Evolutionary conservation across 1,139 yeast species (phyloP).

Genomic region (Chernovozyma sophiae-reginae): DNA sequence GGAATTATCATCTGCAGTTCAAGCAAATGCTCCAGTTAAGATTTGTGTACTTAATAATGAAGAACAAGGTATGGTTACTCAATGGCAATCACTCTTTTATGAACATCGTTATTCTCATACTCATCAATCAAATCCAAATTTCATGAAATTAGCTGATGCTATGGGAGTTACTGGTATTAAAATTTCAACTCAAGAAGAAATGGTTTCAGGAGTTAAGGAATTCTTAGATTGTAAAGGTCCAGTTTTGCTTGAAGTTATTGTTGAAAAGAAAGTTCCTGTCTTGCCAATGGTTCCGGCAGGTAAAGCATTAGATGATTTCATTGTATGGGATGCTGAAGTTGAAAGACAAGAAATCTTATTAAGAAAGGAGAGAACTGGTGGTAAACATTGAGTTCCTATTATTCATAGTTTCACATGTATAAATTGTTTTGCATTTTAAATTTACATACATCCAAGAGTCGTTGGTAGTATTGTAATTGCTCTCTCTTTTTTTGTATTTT

Average conservation of each 20-base stretch:
- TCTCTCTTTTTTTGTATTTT: too few species aligned
- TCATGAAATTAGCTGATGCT: slow-evolving; percentile 87
- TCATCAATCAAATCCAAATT: slow-evolving; percentile 91
- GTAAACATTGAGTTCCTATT: slow-evolving; percentile 34
- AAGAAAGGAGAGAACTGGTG: slow-evolving; percentile 57
- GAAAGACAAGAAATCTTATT: slow-evolving; percentile 70
- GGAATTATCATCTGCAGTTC: slow-evolving; percentile 91
- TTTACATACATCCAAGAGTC: too few species aligned
- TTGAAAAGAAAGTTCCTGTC: slow-evolving; percentile 95
- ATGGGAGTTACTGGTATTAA: slow-evolving; percentile 88
- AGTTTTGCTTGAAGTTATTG: slow-evolving; percentile 82
- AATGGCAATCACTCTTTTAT: slow-evolving; percentile 97
- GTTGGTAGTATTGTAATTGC: too few species aligned
- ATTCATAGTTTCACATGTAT: background rate
- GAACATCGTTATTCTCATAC: slow-evolving; percentile 96
- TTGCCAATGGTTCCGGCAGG: slow-evolving; percentile 99
- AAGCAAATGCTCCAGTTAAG: slow-evolving; percentile 88
- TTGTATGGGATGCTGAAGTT: slow-evolving; percentile 74
- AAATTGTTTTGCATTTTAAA: background rate
- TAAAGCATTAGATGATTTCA: slow-evolving; percentile 88
- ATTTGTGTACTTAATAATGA: slow-evolving; percentile 87
- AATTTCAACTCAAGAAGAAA: slow-evolving; percentile 63
- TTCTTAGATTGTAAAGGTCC: slow-evolving; percentile 80
- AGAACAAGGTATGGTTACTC: slow-evolving; percentile 99
- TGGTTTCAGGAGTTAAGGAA: slow-evolving; percentile 55